A percentile compares a stretch with the other conserved stretches of the same genome.
Conservation (phyloP, 2,329 filamentous ascomycete species). For the Scedosporium apiospermum region DNA sequence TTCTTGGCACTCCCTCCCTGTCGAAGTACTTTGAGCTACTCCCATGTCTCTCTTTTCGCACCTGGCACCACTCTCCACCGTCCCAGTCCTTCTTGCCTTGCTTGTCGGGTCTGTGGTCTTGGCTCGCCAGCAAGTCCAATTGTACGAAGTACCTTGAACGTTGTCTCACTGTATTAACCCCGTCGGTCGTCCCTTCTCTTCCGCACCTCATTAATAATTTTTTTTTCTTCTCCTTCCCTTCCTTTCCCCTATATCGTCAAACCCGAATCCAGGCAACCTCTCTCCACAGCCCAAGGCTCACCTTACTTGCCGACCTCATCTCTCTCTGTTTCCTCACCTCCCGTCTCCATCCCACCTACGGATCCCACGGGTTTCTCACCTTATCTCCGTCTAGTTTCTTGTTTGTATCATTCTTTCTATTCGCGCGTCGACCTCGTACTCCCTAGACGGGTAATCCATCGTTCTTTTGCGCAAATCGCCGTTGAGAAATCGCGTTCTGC, state of each 20-base stretch:
- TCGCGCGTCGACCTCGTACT: neutral
- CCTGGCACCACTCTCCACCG: neutral
- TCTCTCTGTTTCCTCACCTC: neutral
- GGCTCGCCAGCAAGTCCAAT: constrained; percentile 1
- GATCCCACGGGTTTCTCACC: neutral
- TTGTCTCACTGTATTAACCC: neutral
- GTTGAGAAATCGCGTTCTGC: neutral
- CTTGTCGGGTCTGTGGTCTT: constrained; percentile 3
- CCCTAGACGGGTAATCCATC: neutral
- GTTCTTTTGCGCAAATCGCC: neutral
- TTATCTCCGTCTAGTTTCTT: neutral
- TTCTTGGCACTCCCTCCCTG: neutral
- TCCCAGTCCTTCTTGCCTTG: neutral
- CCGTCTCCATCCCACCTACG: neutral
- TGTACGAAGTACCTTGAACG: neutral
- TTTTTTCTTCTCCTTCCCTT: constrained; percentile 4
- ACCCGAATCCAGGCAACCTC: constrained; percentile 1
- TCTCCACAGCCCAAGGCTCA: constrained; percentile 5
- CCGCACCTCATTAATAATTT: constrained; percentile 5
- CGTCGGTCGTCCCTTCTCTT: neutral
- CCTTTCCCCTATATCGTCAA: constrained; percentile 1
- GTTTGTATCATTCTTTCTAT: neutral
- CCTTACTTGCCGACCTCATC: neutral
- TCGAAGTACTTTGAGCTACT: neutral
- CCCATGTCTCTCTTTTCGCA: neutral